phyloP scores from a whole-genome alignment of 2,329 filamentous ascomycete genomes.

The Alternaria burnsii region DNA sequence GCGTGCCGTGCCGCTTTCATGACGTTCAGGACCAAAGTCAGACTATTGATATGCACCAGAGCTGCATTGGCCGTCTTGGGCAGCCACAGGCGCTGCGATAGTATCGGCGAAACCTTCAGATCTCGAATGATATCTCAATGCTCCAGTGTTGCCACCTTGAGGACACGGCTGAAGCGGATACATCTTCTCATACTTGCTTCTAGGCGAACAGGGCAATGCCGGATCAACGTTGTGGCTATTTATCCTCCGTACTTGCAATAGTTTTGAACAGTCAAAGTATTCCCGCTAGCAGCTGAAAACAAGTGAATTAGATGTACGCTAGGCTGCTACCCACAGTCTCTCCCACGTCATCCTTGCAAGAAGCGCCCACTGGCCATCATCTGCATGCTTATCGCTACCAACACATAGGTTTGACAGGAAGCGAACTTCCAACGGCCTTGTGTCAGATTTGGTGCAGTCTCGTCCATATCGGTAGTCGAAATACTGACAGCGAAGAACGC shows the following conservation, averaged over 20 bases:
- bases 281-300: background rate
- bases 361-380: background rate
- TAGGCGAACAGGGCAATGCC: background rate
- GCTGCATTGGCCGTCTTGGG: slow-evolving; percentile 9
- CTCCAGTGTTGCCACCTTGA: background rate
- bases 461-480: slow-evolving; percentile 9
- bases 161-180: background rate
- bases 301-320: background rate
- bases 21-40: slow-evolving; percentile 14
- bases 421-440: slow-evolving; percentile 15
- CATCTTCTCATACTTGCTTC: background rate
- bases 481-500: slow-evolving; percentile 25
- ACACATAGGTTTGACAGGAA: slow-evolving; percentile 15
- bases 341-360: slow-evolving; percentile 1
- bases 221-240: background rate
- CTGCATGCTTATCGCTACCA: background rate
- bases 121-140: slow-evolving; percentile 3
- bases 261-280: background rate
- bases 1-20: slow-evolving; percentile 6
- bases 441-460: slow-evolving; percentile 14
- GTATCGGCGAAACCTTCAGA: background rate
- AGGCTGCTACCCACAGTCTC: background rate
- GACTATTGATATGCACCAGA: slow-evolving; percentile 21
- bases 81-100: slow-evolving; percentile 4
- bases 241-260: background rate